phyloP scores from a whole-genome alignment of 2,329 filamentous ascomycete species.

The Pseudopyrenochaeta lycopersici region DNA sequence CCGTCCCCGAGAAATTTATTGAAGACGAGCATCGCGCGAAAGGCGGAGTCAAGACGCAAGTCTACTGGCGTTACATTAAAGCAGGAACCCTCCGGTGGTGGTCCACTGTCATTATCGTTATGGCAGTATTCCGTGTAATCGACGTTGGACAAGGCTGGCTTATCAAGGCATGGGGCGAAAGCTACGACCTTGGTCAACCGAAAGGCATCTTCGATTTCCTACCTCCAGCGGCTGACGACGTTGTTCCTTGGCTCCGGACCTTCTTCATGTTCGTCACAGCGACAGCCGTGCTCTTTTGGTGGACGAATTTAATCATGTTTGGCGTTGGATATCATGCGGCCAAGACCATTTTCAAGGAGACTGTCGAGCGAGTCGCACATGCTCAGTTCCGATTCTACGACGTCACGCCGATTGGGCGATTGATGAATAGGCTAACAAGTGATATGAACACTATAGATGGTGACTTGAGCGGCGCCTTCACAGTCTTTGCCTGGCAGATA shows the following conservation, averaged over 20 bases:
- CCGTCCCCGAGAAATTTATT: conserved; percentile 77
- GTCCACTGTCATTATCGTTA: conserved; percentile 69
- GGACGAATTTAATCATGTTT: conserved; percentile 73
- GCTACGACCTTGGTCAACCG: conserved; percentile 61
- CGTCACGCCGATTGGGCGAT: conserved; percentile 82
- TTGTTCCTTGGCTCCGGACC: conserved; percentile 76
- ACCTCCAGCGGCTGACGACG: conserved; percentile 72
- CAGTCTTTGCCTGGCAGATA: conserved; percentile 72
- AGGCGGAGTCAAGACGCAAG: conserved; percentile 76
- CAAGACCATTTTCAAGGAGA: conserved; percentile 75
- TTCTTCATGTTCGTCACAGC: conserved; percentile 68
- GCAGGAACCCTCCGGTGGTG: conserved; percentile 81
- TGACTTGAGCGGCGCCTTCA: conserved; percentile 79
- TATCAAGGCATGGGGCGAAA: conserved; percentile 86
- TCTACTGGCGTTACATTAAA: conserved; percentile 88
- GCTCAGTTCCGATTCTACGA: conserved; percentile 93
- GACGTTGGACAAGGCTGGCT: conserved; percentile 79
- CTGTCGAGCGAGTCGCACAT: conserved; percentile 76
- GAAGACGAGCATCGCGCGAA: conserved; percentile 79
- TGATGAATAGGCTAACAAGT: conserved; percentile 92
- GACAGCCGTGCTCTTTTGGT: conserved; percentile 55
- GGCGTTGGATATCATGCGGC: conserved; percentile 83
- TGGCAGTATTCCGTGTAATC: conserved; percentile 70
- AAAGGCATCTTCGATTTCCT: conserved; percentile 56
- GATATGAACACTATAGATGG: conserved; percentile 92